Evolutionary conservation across 495 filamentous ascomycete species (phyloP), one percentile per base, ranked within the genome.

Genomic region (Penicillium antarcticum): DNA sequence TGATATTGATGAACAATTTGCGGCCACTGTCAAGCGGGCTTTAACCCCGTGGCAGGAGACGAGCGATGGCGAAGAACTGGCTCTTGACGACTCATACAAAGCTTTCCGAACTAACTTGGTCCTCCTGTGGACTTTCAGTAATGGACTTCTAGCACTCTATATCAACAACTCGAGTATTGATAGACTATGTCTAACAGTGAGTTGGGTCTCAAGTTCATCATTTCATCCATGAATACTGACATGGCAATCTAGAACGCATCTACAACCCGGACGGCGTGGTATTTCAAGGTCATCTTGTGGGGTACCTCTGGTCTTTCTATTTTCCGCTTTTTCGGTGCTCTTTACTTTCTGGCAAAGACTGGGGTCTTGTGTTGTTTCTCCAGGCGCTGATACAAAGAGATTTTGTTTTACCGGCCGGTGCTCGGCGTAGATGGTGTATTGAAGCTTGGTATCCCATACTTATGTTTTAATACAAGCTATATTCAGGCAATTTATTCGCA

Each of bases 1-100:
- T 49, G 92, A 97, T 77, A 96, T 97, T 69, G 94, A 97, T 68
- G 87, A 85, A 46, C 87, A 95, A 67, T 98, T 98, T 62, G 91
- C 96, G 62, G 75, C 83, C 53, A 97, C 94, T 4, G 94, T 98
- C 45, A 91, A 92, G 74, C 86, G 94, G 63, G 94, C 94, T 11
- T 67, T 98, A 59, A 73, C 80, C 7, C 87, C 88, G 6, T 96
- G 82, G 66, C 54, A 73, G 13, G 78, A 89, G 38, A 83, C 88
- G 12, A 79, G 77, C n/a, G 79, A 87, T 42, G 70, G 81, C 4
- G 85, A 86, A 34, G 78, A 81, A 57, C 88, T 88, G 66, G 87
- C 87, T 3, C 79, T 97, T 51, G 92, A 97, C 46, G 94, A 98
- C 67, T 91, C 88, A 17, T 98, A 97, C 78, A 96, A 94, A 74